These are phyloP conservation scores for Melastoma malabathricum DNA, from an alignment of 345 rosid species.

Conservation along the genomic window DNA sequence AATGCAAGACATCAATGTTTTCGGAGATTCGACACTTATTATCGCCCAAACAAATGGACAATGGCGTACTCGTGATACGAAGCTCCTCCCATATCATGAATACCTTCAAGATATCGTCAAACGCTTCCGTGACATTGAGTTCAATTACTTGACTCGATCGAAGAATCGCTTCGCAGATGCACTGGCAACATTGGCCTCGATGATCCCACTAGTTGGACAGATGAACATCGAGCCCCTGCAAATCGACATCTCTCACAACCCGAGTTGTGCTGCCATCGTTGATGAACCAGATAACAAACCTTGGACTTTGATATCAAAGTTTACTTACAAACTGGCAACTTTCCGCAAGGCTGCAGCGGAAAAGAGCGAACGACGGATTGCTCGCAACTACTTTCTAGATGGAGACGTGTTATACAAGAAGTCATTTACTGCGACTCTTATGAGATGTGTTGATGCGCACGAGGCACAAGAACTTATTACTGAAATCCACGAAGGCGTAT, in stretches of 20 bases:
- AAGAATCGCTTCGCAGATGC: background rate
- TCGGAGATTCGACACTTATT: background rate
- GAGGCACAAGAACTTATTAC: background rate
- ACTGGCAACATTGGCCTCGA: background rate
- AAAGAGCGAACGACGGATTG: too few species aligned
- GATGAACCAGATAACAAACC: background rate
- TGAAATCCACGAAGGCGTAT: slow-evolving; percentile 2
- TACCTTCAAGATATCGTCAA: background rate
- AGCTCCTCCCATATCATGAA: background rate
- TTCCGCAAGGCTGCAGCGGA: background rate
- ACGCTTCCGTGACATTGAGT: background rate
- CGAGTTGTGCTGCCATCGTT: background rate
- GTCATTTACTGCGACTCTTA: background rate
- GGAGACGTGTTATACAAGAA: background rate
- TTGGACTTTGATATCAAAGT: background rate
- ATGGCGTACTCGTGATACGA: background rate
- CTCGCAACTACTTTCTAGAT: background rate
- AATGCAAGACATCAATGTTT: background rate
- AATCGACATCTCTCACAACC: background rate
- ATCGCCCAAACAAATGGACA: background rate
- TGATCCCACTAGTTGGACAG: background rate
- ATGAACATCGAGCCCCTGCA: background rate
- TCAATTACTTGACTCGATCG: background rate
- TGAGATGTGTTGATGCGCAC: background rate
- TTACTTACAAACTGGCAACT: background rate